These are phyloP conservation scores for Macaranga tanarius DNA, from an alignment of 441 rosid species.

Conservation along the genomic window DNA sequence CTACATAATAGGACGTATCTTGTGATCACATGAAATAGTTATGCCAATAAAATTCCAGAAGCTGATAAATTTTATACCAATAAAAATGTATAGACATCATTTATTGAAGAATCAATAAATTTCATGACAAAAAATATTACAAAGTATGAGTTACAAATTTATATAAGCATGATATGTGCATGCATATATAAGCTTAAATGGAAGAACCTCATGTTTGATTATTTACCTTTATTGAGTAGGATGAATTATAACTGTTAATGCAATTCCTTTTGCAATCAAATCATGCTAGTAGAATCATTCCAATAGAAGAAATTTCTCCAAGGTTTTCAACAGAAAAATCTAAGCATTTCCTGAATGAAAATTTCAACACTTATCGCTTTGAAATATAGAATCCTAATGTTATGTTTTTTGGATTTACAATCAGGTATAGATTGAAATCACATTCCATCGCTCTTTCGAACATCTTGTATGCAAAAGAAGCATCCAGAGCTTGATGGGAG, in stretches of 20 bases:
- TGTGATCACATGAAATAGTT: not conserved
- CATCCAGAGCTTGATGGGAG: not conserved
- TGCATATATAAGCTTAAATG: not conserved
- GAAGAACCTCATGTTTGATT: not conserved
- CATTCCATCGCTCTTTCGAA: not conserved
- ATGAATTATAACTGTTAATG: not conserved
- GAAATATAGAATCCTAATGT: not conserved
- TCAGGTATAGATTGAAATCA: not conserved
- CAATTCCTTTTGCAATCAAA: not conserved
- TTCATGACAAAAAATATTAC: not conserved
- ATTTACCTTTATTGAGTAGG: not conserved
- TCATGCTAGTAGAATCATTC: not conserved
- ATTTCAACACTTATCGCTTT: not conserved
- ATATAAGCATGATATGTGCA: not conserved
- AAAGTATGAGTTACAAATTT: not conserved
- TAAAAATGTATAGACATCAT: not conserved
- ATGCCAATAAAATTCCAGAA: not conserved
- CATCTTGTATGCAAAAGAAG: not conserved
- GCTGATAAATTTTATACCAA: not conserved
- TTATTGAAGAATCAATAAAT: not conserved
- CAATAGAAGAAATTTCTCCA: not conserved
- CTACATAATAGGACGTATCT: not conserved
- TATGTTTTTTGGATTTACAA: not conserved
- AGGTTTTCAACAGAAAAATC: not conserved
- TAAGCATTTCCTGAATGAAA: not conserved